Base-by-base conservation (phyloP, 2,329 filamentous ascomycete species). In the Fusarium xyrophilum region DNA sequence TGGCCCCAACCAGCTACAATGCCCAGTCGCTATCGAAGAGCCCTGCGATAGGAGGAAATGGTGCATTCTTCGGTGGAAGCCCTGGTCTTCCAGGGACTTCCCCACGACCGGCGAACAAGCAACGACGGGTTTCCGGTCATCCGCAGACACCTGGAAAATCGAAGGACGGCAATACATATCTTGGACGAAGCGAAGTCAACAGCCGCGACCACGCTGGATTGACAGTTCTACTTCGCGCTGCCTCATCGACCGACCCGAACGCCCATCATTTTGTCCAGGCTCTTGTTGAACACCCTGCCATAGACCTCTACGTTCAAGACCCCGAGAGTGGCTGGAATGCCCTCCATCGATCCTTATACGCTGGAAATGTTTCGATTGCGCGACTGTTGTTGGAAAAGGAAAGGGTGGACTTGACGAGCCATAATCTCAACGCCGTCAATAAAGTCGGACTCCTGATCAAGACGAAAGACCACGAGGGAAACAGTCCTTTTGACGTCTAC, bases 251-350 rank as follows among this genome's bases (percentile, higher is more conserved):
- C 11, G 86, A 89, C 32, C 81, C 88, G 10, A 89, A 86, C 65
- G 92, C 93, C 12, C 79, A 89, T 38, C 85, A 83, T 5, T 97
- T 97, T 74, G 93, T 94, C 23, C 84, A 88, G 65, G 89, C 92
- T 14, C 84, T 99, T 36, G 84, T 98, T 47, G 89, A 93, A 25
- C 90, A 97, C 74, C 93, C 93, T 3, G 85, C 90, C 54, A 87
- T 93, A 70, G 96, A 99, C 79, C 82, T 98, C 12, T 96, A 97
- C 74, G 83, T 86, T 5, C 94, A 97, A 76, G 96, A 99, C 78
- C 83, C 84, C 11, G 96, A 99, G 79, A 98, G 91, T 78, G 95
- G 94, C 44, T 99, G 96, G 96, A 99, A 97, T 64, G 90, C 94
- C 38, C 84, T 99, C 39, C 96, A 99, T 76, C 88, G 96, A 73